A percentile compares a stretch with the other conserved stretches of the same genome.
Conservation (phyloP, 208 protist genomes). For the Leishmania amazonensis region DNA sequence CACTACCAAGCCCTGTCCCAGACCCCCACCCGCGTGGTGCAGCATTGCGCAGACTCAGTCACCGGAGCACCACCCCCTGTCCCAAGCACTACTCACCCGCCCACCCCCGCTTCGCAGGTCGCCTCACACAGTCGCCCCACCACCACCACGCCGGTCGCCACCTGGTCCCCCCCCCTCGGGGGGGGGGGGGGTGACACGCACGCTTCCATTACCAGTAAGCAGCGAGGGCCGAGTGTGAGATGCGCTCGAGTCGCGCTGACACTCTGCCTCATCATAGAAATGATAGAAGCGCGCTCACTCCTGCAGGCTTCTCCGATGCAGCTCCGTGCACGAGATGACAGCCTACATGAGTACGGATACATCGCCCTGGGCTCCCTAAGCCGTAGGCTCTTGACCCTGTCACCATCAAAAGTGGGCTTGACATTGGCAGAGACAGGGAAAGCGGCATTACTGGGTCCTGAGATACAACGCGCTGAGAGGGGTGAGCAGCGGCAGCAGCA, state of each 20-base stretch:
- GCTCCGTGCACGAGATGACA: too few species aligned
- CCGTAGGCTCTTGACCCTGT: too few species aligned
- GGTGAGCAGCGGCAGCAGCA: too few species aligned
- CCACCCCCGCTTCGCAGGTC: not conserved
- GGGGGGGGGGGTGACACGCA: not conserved
- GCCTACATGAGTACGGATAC: too few species aligned
- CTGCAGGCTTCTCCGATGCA: too few species aligned
- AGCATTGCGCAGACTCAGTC: not conserved
- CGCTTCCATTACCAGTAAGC: not conserved
- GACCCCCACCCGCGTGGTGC: not conserved
- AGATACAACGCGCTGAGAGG: not conserved
- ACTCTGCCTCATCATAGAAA: not conserved
- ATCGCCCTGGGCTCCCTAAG: too few species aligned
- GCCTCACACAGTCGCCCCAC: not conserved
- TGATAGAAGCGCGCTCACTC: too few species aligned
- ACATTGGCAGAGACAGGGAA: too few species aligned
- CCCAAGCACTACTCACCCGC: not conserved
- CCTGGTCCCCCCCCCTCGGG: not conserved
- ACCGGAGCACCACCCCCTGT: not conserved
- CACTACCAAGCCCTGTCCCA: not conserved
- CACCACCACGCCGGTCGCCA: not conserved
- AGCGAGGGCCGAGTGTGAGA: not conserved
- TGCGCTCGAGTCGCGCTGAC: not conserved
- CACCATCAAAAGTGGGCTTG: too few species aligned
- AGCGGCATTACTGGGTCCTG: not conserved